Conservation (phyloP, 75 land plant genomes). For the Adiantum capillusveneris region DNA sequence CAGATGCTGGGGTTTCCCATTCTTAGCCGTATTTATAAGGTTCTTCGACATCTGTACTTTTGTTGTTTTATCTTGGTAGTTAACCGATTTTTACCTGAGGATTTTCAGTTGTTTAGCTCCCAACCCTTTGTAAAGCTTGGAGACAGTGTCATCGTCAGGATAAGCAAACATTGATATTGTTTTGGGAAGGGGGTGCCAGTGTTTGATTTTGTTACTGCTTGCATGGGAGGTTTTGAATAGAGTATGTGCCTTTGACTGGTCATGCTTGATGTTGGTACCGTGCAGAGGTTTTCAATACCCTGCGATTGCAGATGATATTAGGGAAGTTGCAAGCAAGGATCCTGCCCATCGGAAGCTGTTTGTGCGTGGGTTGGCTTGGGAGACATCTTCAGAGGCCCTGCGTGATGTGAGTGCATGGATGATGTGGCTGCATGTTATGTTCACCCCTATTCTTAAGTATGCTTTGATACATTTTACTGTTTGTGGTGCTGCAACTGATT, state of each 20-base stretch:
- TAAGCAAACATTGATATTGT: no score
- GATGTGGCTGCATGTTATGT: constrained; percentile 22
- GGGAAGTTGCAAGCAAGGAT: constrained; percentile 74
- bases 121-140: no score
- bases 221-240: no score
- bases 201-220: constrained; percentile 19
- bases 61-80: no score
- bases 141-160: no score
- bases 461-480: constrained; percentile 2
- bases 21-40: no score
- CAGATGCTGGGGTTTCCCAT: no score
- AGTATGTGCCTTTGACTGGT: constrained; percentile 41
- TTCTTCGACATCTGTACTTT: no score
- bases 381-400: constrained; percentile 77
- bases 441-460: not conserved
- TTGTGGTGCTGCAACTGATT: not conserved
- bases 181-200: constrained; percentile 4
- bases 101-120: no score
- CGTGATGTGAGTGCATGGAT: constrained; percentile 80
- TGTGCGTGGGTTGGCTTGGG: constrained; percentile 93
- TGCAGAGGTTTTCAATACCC: constrained; percentile 80
- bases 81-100: no score
- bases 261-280: constrained; percentile 38
- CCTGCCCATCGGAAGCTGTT: constrained; percentile 89
- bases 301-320: constrained; percentile 78